Conservation (phyloP, 495 filamentous ascomycete species). For the Chaetomium tenue region DNA sequence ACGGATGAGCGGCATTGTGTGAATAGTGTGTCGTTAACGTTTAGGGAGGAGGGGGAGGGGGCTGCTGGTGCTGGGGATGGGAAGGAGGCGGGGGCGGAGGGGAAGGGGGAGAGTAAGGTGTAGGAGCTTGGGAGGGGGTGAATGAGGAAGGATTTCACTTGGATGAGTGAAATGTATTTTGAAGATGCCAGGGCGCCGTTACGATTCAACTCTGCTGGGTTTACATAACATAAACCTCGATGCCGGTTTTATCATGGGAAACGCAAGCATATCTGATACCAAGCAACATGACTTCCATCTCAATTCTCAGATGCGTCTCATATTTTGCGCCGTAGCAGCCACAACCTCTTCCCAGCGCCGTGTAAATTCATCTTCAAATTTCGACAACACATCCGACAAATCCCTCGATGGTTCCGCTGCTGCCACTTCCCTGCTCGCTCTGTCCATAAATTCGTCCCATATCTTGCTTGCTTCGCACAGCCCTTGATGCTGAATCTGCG, state of each 20-base stretch:
- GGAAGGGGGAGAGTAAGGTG: conserved; percentile 20
- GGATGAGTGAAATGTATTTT: too few relatives aligned
- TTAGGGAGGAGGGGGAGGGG: conserved; percentile 60
- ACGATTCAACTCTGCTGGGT: too few relatives aligned
- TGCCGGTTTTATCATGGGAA: background rate
- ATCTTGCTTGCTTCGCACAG: conserved; percentile 26
- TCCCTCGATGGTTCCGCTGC: conserved; percentile 13
- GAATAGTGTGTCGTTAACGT: conserved; percentile 88
- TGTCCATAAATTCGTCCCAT: conserved; percentile 33
- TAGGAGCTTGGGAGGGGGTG: background rate
- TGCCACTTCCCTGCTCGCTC: conserved; percentile 19
- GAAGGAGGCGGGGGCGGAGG: conserved; percentile 29
- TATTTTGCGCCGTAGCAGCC: conserved; percentile 16
- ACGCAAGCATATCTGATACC: background rate
- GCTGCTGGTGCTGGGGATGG: conserved; percentile 45
- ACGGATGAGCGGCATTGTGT: conserved; percentile 98
- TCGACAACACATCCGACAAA: conserved; percentile 14
- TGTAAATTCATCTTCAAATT: conserved; percentile 22
- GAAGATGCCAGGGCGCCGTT: too few relatives aligned
- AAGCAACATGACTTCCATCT: background rate
- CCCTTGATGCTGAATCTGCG: conserved; percentile 24
- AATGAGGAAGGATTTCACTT: background rate
- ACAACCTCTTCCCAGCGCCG: conserved; percentile 18
- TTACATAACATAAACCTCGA: background rate
- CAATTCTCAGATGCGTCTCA: conserved; percentile 16